A percentile compares a stretch with the other conserved stretches of the same genome.
phyloP scores from a whole-genome alignment of 2,329 filamentous ascomycete species.

The Biscogniauxia sp. region DNA sequence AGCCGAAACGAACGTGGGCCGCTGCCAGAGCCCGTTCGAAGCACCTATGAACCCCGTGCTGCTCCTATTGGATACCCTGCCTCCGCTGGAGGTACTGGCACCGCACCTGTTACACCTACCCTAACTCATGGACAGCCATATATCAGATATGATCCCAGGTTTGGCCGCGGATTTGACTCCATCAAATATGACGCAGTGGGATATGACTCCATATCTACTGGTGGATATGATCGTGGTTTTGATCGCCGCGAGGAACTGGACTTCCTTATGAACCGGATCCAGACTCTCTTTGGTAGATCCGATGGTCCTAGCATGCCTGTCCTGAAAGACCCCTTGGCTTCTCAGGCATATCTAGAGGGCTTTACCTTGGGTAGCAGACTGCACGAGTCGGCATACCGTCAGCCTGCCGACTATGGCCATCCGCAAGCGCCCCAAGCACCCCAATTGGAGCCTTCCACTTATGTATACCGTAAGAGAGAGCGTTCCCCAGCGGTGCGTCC shows the following conservation, averaged over 20 bases:
- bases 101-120: neutral
- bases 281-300: conserved; percentile 16
- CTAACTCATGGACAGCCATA: neutral
- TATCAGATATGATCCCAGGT: neutral
- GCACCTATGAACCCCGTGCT: neutral
- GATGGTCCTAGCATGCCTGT: conserved; percentile 16
- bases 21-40: neutral
- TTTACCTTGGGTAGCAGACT: conserved; percentile 20
- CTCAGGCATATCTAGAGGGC: conserved; percentile 29
- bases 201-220: neutral
- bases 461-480: conserved; percentile 14
- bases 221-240: neutral
- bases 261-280: conserved; percentile 17
- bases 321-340: conserved; percentile 22
- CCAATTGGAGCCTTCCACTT: neutral
- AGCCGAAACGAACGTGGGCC: neutral
- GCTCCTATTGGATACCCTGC: neutral
- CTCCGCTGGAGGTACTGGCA: neutral
- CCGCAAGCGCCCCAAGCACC: neutral
- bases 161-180: neutral
- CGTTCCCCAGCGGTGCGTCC: conserved; percentile 10
- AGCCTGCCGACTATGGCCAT: neutral
- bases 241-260: conserved; percentile 12
- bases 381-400: neutral
- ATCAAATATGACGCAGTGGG: neutral